Evolutionary conservation across 164 flowering plant genomes (phyloP), one percentile per base, ranked within the genome.

Genomic region (Magnolia sinica): DNA sequence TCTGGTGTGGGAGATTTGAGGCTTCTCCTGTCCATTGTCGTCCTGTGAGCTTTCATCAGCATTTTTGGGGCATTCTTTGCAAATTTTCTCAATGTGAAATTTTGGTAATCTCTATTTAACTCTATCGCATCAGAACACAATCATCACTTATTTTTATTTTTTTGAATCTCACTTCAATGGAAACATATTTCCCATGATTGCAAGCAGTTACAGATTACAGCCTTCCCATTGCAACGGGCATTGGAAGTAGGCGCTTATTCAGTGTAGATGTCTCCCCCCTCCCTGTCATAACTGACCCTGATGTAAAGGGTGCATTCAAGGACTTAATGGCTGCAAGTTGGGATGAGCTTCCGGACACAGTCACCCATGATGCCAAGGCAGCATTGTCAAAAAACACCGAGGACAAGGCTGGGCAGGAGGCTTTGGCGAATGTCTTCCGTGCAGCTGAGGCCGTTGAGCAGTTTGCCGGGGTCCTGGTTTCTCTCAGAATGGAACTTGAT

Each of bases 401-500:
- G 68, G 99, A 96, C 81, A 85, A 88, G 81, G 82, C 84, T 67
- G 93, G 91, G 10, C 91, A 92, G 83, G 97, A 91, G 78, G 84
- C 75, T 64, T 81, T 94, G 79, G 82, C 71, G 59, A 91, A 87
- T 86, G 89, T 91, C 24, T 88, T 92, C 69, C 89, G 95, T 68
- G 91, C 99, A 49, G 98, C 99, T 74, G 96, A 91, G 82, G 99
- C 99, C 14, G 89, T 82, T 73, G 98, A 89, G 83, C 90, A 91
- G 77, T 94, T 94, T 74, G 72, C 78, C 29, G 98, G 91, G 59
- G 87, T 87, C 50, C 81, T 94, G 71, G 87, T 85, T 18, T 76
- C 88, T 45, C 74, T 95, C 76, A 93, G 87, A 79, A 93, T 92
- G 97, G 96, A 85, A 77, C 80, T 95, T 78, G 99, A 95, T 89